Conservation (phyloP, 371 early-diverging fungal species). For the Mortierella polycephala region DNA sequence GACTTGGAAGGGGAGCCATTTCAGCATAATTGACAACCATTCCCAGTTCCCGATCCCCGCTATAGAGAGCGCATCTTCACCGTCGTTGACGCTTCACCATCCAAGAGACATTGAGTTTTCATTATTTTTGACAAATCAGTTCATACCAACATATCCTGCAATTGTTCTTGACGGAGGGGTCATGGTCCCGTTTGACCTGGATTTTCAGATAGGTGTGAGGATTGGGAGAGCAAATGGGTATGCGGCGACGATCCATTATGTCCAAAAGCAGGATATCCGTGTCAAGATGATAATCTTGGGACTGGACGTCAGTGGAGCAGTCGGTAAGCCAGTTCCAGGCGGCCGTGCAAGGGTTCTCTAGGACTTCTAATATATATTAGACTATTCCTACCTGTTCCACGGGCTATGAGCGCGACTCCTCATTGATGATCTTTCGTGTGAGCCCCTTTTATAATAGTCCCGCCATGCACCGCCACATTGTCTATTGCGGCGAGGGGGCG, state of each 20-base stretch:
- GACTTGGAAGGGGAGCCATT: slow-evolving; percentile 3
- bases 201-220: slow-evolving; percentile 18
- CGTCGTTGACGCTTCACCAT: neutral
- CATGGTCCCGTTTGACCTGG: slow-evolving; percentile 19
- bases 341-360: neutral
- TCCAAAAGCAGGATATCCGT: neutral
- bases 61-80: neutral
- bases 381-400: too few relatives aligned
- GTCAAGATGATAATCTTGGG: neutral
- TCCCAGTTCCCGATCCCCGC: neutral
- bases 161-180: neutral
- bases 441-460: too few relatives aligned
- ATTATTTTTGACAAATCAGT: neutral
- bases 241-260: slow-evolving; percentile 3
- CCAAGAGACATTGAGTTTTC: neutral
- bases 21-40: slow-evolving; percentile 1
- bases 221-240: slow-evolving; percentile 5
- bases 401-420: too few relatives aligned
- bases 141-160: neutral
- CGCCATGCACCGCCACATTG: too few relatives aligned
- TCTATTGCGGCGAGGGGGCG: too few relatives aligned
- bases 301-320: neutral
- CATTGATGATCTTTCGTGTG: too few relatives aligned
- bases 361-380: too few relatives aligned
- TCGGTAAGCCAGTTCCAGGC: neutral